Base-by-base conservation (phyloP, 202 grass and related monocot genomes). In the Digitaria exilis region DNA sequence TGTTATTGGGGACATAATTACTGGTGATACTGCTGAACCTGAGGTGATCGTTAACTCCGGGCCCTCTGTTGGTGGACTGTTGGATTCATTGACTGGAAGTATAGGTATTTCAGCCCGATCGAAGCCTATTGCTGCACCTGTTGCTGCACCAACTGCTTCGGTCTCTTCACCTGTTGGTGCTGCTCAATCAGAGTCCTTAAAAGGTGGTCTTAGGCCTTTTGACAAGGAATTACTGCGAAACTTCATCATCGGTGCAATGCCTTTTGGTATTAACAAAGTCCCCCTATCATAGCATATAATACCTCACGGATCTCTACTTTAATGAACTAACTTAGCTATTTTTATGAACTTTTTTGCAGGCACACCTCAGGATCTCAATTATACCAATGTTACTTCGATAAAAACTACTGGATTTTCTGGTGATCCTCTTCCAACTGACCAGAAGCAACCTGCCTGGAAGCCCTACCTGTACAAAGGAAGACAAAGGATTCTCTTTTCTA, bases 381-480 rank as follows among this genome's bases (percentile, higher is more conserved):
- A 83, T 71, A 39, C 88, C 63, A 95, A 98, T 82, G 82, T 95
- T 81, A 87, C 83, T 80, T 82, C 88, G 15, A 88, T 98, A 78
- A 92, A 91, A 82, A 77, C 88, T 54, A 91, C 80, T 54, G 95
- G 95, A 56, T 90, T 91, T 90, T 89, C 87, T 74, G 77, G 86
- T 12, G 95, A 98, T 59, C 79, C 86, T 25, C 89, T 91, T 78
- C 92, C 90, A 3, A 64, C 85, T 56, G 90, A 95, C 55, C 90
- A 93, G 75, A 94, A 94, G 66, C 92, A 98, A 88, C 92, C 95
- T 82, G 92, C 92, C 25, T 98, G 92, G 95, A 98, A 98, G 50
- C 92, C 95, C 69, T 95, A 87, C 78, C 83, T 98, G 74, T 95
- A 95, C 71, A 98, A 89, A 85, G 95, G 95, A 69, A 94, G 85